Evolutionary conservation across 495 filamentous ascomycete genomes (phyloP).

Genomic region (Podospora comata): DNA sequence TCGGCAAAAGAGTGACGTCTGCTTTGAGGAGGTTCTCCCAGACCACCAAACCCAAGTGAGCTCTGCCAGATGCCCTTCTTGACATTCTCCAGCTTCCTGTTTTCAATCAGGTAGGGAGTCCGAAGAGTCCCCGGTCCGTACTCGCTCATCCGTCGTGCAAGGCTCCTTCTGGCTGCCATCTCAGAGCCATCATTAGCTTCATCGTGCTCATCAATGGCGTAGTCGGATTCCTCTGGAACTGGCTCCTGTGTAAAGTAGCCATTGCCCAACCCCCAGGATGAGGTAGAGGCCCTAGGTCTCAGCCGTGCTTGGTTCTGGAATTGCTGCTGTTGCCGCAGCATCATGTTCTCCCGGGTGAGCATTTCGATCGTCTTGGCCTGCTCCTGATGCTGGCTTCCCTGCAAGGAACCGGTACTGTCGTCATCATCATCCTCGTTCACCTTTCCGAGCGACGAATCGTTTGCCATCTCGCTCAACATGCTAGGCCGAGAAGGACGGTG

Average conservation of each 20-base stretch:
- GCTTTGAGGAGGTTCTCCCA: conserved; percentile 74
- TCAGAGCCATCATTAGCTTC: conserved; percentile 60
- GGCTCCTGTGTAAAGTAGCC: conserved; percentile 58
- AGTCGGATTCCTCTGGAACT: conserved; percentile 68
- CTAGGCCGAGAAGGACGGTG: conserved; percentile 83
- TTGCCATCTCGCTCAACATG: conserved; percentile 75
- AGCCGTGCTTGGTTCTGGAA: conserved; percentile 59
- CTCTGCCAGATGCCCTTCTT: conserved; percentile 88
- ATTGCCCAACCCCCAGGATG: conserved; percentile 52
- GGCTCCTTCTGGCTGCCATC: conserved; percentile 50
- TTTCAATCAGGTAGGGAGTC: conserved; percentile 60
- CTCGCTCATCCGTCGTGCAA: conserved; percentile 57
- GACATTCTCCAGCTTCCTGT: conserved; percentile 70
- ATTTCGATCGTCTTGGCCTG: conserved; percentile 70
- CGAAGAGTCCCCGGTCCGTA: conserved; percentile 58
- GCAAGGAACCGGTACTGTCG: conserved; percentile 59
- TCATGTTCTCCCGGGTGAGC: conserved; percentile 68
- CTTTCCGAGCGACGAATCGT: conserved; percentile 67
- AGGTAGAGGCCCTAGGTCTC: conserved; percentile 61
- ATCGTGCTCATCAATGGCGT: conserved; percentile 66
- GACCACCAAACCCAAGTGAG: conserved; percentile 71
- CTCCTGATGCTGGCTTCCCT: conserved; percentile 50
- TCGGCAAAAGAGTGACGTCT: conserved; percentile 98
- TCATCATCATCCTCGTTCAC: conserved; percentile 77
- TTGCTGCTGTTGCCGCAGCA: conserved; percentile 63